Evolutionary conservation across 2,329 filamentous ascomycete species (phyloP), one percentile per base, ranked within the genome.

Genomic region (Colletotrichum sp.): DNA sequence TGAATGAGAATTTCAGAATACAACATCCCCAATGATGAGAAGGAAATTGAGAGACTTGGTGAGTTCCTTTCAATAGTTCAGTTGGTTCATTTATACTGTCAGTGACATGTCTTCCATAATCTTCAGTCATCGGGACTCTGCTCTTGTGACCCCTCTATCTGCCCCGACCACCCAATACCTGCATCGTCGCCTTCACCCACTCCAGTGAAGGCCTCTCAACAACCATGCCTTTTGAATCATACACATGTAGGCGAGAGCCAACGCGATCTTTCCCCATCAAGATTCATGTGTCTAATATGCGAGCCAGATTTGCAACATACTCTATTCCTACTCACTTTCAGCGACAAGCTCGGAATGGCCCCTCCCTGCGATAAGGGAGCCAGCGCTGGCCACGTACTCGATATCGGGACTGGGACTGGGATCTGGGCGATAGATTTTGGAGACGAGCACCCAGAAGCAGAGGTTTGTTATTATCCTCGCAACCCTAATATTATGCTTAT

Each of bases 391-490:
- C 34, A 34, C 6, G 80, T 81, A 79, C 16, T 84, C 86, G 61
- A 63, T 12, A 21, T 63, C 18, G 59, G 59, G 18, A 63, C 59
- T 34, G 59, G 59, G 9, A 63, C 59, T 21, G 59, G 59, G 13
- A 63, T 63, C 30, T 63, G 59, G 59, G 59, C 59, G 18, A 63
- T 63, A 18, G 85, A 87, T 67, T 84, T 87, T 74, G 85, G 84
- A 24, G 71, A 72, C 16, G 52, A 28, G 3, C 80, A 82, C 52
- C 84, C 84, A 3, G 78, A 81, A 13, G 81, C 82, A 48, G 55
- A 69, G 30, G 67, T 69, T 34, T 36, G 59, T 63, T 7, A 14
- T 7, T 6, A 34, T 34, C n/a, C n/a, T n/a, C 10, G 59, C 59
- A 8, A 34, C n/a, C 6, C n/a, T 36, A 14, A 36, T n/a, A 8